A percentile compares a stretch with the other conserved stretches of the same genome.
Conservation (phyloP, 805 yeast species). For the Yarrowia hollandica region DNA sequence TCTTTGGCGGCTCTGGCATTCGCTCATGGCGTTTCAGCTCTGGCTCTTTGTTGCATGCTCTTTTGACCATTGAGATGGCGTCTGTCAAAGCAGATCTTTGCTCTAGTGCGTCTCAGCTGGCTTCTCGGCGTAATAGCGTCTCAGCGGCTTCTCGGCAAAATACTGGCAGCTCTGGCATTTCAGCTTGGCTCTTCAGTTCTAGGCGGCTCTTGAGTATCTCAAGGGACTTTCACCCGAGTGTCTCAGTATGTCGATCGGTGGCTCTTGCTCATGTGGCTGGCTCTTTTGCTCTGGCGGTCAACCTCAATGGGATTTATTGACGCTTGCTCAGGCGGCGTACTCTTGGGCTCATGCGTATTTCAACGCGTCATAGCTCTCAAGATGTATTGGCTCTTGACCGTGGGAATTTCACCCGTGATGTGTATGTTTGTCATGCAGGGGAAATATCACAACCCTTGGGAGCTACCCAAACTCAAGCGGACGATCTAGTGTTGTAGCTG, state of each 20-base stretch:
- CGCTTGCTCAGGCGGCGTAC: slow-evolving; percentile 16
- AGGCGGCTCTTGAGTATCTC: slow-evolving; percentile 21
- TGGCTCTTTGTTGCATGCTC: slow-evolving; percentile 12
- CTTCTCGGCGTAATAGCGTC: slow-evolving; percentile 5
- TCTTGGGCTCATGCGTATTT: slow-evolving; percentile 8
- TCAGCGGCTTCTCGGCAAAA: slow-evolving; percentile 11
- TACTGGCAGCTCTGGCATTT: slow-evolving; percentile 5
- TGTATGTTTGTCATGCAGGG: slow-evolving; percentile 13
- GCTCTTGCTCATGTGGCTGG: slow-evolving; percentile 19
- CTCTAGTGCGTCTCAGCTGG: slow-evolving; percentile 14
- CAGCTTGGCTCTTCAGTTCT: slow-evolving; percentile 19
- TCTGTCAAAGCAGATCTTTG: slow-evolving; percentile 18
- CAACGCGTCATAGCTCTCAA: slow-evolving; percentile 9
- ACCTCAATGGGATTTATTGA: not conserved
- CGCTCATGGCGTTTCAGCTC: slow-evolving; percentile 8
- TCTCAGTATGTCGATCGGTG: not conserved
- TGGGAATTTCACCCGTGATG: too few species aligned
- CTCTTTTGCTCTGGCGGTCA: slow-evolving; percentile 15
- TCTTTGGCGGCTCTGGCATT: slow-evolving; percentile 10
- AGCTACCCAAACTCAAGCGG: slow-evolving; percentile 23
- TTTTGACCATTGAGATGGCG: slow-evolving; percentile 9
- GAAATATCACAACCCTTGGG: slow-evolving; percentile 16
- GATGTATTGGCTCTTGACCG: slow-evolving; percentile 17
- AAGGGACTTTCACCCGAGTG: not conserved
- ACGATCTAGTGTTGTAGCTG: not conserved